phyloP scores from a whole-genome alignment of 352 stramenopile genomes.

The Globisporangium takayamanum region DNA sequence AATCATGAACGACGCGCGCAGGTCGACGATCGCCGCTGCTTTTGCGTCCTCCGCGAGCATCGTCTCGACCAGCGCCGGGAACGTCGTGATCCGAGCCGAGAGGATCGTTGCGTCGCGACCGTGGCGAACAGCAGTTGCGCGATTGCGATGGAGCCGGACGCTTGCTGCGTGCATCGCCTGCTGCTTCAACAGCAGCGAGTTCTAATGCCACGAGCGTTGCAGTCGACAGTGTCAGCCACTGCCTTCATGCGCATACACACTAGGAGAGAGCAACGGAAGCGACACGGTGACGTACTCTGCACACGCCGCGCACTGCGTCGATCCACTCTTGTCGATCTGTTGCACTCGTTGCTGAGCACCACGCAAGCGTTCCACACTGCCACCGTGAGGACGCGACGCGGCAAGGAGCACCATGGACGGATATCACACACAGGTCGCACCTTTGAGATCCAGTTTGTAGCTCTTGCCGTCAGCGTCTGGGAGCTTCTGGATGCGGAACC shows the following conservation, averaged over 20 bases:
- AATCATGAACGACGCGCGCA: slow-evolving; percentile 51
- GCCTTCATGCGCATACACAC: neutral
- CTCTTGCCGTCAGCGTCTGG: slow-evolving; percentile 36
- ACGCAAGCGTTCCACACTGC: neutral
- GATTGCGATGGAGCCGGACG: slow-evolving; percentile 14
- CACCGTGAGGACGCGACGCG: neutral
- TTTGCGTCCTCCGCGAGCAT: slow-evolving; percentile 12
- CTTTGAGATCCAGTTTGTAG: slow-evolving; percentile 69
- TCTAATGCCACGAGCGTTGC: slow-evolving; percentile 1
- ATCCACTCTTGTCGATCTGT: slow-evolving; percentile 60
- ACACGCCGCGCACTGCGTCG: slow-evolving; percentile 41
- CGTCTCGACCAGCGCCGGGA: slow-evolving; percentile 4
- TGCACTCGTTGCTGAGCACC: slow-evolving; percentile 26
- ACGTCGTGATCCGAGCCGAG: slow-evolving; percentile 8
- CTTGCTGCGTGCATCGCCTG: slow-evolving; percentile 15
- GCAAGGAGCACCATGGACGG: neutral
- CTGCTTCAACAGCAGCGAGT: slow-evolving; percentile 15
- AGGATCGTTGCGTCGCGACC: slow-evolving; percentile 25
- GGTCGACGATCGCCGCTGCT: slow-evolving; percentile 19
- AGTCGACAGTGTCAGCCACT: neutral
- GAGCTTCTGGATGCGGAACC: slow-evolving; percentile 58
- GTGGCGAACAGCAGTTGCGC: slow-evolving; percentile 18
- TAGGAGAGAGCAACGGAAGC: neutral
- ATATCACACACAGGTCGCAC: slow-evolving; percentile 13
- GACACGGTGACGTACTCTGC: slow-evolving; percentile 23